phyloP scores from a whole-genome alignment of 345 rosid genomes.

The Eucalyptus cloeziana region DNA sequence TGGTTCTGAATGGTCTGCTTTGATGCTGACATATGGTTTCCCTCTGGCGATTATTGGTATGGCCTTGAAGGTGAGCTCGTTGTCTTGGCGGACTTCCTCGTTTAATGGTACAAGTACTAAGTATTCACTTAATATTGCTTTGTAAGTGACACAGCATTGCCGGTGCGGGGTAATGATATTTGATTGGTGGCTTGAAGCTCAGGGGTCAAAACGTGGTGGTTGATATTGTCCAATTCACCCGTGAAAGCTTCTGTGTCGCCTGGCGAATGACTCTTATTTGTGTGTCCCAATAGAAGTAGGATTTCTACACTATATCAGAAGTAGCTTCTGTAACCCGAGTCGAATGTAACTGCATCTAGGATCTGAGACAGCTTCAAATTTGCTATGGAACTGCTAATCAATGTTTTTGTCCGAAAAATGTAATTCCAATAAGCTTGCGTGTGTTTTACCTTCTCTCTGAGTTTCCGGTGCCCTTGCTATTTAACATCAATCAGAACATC shows the following conservation, averaged over 20 bases:
- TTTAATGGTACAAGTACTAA: background rate
- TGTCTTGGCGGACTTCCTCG: background rate
- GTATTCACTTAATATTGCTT: background rate
- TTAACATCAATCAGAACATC: background rate
- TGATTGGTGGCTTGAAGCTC: background rate
- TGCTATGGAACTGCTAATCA: background rate
- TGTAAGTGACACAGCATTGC: background rate
- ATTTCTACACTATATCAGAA: background rate
- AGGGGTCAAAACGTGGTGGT: background rate
- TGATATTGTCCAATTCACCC: background rate
- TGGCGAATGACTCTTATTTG: background rate
- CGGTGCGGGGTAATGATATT: background rate
- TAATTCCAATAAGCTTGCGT: background rate
- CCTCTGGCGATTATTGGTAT: slow-evolving; percentile 97
- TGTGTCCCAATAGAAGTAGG: background rate
- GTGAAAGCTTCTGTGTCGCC: background rate
- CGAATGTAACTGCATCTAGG: background rate
- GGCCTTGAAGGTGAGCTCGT: slow-evolving; percentile 77
- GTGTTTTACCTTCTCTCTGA: background rate
- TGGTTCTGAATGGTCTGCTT: slow-evolving; percentile 96
- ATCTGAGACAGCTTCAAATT: background rate
- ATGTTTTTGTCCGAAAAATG: background rate
- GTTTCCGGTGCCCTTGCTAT: background rate
- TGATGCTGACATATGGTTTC: slow-evolving; percentile 93
- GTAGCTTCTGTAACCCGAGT: background rate